Percentiles rank a stretch among this genome's conserved stretches.
phyloP scores from a whole-genome alignment of 1,284 basidiomycete species.

The Irpex sp. region DNA sequence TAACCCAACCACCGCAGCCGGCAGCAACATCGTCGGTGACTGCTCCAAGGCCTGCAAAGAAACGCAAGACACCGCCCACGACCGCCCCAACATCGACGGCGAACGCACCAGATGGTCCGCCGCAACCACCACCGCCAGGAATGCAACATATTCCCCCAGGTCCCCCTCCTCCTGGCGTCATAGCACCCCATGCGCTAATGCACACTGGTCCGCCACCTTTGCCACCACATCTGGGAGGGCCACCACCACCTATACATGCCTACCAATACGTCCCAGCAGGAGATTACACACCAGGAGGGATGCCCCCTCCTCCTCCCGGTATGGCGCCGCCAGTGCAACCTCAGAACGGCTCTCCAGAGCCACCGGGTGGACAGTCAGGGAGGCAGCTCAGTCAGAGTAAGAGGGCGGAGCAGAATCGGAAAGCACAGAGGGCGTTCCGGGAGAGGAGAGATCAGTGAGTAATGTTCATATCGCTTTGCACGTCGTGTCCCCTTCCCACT shows the following conservation, averaged over 20 bases:
- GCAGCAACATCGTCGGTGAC: conserved; percentile 16
- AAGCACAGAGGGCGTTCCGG: conserved; percentile 80
- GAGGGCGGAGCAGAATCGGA: conserved; percentile 83
- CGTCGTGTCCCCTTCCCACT: neutral
- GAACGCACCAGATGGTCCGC: conserved; percentile 29
- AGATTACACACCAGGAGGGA: conserved; percentile 19
- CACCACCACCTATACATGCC: conserved; percentile 25
- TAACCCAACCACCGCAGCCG: conserved; percentile 21
- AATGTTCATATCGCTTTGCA: neutral
- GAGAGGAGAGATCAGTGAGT: conserved; percentile 81
- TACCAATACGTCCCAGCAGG: conserved; percentile 34
- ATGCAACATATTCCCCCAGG: conserved; percentile 18
- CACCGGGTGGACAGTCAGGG: conserved; percentile 29
- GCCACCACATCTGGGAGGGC: conserved; percentile 11
- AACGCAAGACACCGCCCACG: conserved; percentile 35
- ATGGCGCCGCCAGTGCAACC: conserved; percentile 28
- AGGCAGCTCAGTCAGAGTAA: conserved; percentile 71
- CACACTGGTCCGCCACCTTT: conserved; percentile 1
- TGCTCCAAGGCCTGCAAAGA: conserved; percentile 28
- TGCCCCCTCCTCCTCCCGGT: conserved; percentile 22
- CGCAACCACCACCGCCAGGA: conserved; percentile 27
- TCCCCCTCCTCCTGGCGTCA: conserved; percentile 19
- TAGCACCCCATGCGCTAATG: conserved; percentile 11
- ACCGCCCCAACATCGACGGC: neutral
- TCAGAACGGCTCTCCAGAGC: conserved; percentile 13